Percentiles rank a stretch among this genome's conserved stretches.
Conservation (phyloP, 1,284 basidiomycete genomes). For the Termitomyces sp. region DNA sequence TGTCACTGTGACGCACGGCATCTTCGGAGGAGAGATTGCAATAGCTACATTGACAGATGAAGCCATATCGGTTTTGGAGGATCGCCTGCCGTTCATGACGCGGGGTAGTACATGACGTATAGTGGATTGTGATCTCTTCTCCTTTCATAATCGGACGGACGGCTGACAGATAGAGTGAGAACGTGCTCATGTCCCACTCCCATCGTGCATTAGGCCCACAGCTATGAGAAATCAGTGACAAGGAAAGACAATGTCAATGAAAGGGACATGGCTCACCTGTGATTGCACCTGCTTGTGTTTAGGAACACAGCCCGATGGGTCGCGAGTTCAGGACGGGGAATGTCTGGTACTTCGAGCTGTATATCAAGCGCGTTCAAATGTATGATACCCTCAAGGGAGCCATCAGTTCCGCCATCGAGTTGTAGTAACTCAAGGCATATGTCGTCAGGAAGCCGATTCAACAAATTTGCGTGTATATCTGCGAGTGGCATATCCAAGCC, state of each 20-base stretch:
- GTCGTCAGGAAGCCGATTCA: constrained; percentile 23
- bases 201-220: constrained; percentile 40
- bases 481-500: constrained; percentile 19
- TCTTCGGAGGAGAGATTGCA: constrained; percentile 26
- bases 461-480: constrained; percentile 26
- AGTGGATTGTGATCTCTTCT: constrained; percentile 42
- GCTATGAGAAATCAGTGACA: constrained; percentile 20
- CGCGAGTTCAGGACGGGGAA: constrained; percentile 20
- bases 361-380: constrained; percentile 34
- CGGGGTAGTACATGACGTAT: constrained; percentile 27
- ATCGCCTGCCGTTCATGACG: constrained; percentile 23
- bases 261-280: constrained; percentile 30
- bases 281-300: constrained; percentile 35
- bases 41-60: constrained; percentile 33
- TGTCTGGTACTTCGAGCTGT: constrained; percentile 24
- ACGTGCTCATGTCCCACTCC: constrained; percentile 32
- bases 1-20: constrained; percentile 24
- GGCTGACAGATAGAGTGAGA: constrained; percentile 34
- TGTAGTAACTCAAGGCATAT: constrained; percentile 18
- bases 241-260: neutral
- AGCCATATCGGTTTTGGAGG: constrained; percentile 29
- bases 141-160: constrained; percentile 33
- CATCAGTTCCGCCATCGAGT: constrained; percentile 1
- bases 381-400: constrained; percentile 28
- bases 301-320: constrained; percentile 35